Evolutionary conservation across 257 asterid species (phyloP).

Genomic region (Solanum piurae): DNA sequence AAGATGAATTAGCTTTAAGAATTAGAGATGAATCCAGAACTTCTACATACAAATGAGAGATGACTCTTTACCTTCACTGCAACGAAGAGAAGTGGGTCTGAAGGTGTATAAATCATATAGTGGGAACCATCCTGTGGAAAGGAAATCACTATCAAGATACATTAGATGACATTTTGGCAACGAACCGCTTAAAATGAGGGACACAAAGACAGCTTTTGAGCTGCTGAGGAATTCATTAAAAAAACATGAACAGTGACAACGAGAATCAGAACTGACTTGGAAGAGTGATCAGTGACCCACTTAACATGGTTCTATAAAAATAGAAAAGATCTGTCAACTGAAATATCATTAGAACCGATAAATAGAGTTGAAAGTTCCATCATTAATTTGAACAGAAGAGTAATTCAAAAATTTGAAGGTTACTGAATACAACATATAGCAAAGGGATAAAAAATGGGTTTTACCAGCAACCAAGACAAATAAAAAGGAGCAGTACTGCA

Average conservation of each 20-base stretch:
- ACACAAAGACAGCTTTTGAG: not conserved
- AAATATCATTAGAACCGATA: not conserved
- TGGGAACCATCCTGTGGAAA: constrained; percentile 89
- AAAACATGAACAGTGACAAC: not conserved
- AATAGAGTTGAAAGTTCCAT: not conserved
- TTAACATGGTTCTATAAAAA: not conserved
- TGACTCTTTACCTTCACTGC: constrained; percentile 61
- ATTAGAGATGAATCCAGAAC: not conserved
- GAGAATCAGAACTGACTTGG: not conserved
- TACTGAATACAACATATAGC: not conserved
- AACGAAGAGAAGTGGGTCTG: constrained; percentile 94
- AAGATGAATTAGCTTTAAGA: not conserved
- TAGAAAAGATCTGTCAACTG: not conserved
- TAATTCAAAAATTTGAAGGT: not conserved
- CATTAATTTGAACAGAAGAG: not conserved
- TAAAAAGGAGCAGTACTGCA: not conserved
- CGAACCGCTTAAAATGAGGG: not conserved
- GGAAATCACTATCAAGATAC: constrained; percentile 15
- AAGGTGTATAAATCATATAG: constrained; percentile 95
- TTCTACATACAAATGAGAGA: not conserved
- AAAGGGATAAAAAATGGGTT: not conserved
- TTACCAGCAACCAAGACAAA: not conserved
- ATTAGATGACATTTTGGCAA: not conserved
- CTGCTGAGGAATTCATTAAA: not conserved
- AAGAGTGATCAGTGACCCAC: not conserved